Evolutionary conservation across 106 monocot genomes (phyloP).

Genomic region (Platanthera guangdongensis): DNA sequence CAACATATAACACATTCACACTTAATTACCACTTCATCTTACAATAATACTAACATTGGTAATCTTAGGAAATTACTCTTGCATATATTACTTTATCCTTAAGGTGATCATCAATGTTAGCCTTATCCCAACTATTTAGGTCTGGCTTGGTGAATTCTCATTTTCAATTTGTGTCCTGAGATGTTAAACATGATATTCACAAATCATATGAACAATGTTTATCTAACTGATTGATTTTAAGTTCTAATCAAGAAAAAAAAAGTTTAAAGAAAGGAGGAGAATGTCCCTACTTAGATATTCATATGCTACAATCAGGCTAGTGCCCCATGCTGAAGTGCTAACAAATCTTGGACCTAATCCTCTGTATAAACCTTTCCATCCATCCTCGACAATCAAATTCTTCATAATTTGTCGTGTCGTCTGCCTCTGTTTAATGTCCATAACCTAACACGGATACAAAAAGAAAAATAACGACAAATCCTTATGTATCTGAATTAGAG

Average conservation of each 20-base stretch:
- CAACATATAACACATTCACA: too few relatives aligned
- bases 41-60: too few relatives aligned
- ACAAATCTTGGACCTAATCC: slow-evolving; percentile 74
- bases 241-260: neutral
- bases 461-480: too few relatives aligned
- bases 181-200: too few relatives aligned
- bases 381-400: slow-evolving; percentile 62
- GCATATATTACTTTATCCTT: too few relatives aligned
- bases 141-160: neutral
- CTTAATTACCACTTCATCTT: too few relatives aligned
- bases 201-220: neutral
- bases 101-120: too few relatives aligned
- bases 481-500: too few relatives aligned
- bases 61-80: too few relatives aligned
- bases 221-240: too few relatives aligned
- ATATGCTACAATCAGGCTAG: slow-evolving; percentile 68
- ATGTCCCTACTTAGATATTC: slow-evolving; percentile 67
- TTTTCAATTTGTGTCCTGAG: too few relatives aligned
- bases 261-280: slow-evolving; percentile 5
- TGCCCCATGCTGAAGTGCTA: slow-evolving; percentile 82
- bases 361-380: slow-evolving; percentile 81
- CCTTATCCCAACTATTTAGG: neutral
- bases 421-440: slow-evolving; percentile 36
- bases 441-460: slow-evolving; percentile 26
- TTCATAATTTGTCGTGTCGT: slow-evolving; percentile 42